Base-by-base conservation (phyloP, 2,329 filamentous ascomycete species). In the Fusarium decemcellulare region DNA sequence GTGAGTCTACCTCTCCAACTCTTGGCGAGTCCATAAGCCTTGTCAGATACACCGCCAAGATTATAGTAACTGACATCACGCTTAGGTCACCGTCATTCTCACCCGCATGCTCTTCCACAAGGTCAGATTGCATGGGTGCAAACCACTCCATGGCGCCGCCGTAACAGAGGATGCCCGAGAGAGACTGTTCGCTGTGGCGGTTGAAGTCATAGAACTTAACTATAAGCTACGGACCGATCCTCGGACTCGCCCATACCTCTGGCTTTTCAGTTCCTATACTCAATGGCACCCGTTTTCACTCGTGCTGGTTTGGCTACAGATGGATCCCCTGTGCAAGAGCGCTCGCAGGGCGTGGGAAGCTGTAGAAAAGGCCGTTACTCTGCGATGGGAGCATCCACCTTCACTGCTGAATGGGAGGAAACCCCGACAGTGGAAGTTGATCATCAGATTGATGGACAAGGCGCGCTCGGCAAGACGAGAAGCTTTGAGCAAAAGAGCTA, bases 271-370 rank as follows among this genome's bases (percentile, higher is more conserved):
- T 39, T 62, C 59, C 29, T 34, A 62, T 18, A 57, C 46, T 7
- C 59, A 57, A 47, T 62, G 59, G 59, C 59, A 62, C 27, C 46
- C 59, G 15, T 57, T 62, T 12, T 62, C 59, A 4, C 54, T 62
- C 10, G 59, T 62, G 2, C 40, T 62, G 8, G 53, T 62, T 4
- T 62, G 59, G 59, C 59, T 62, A 15, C 59, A 62, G 23, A 51
- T 40, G 53, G 47, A 53, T 30, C 59, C 52, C 23, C 23, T 56
- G 2, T 36, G 37, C 30, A 61, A 50, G 37, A 36, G 30, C 36
- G 42, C 58, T 23, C 58, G 32, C 23, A 54, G 51, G 43, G 58
- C 51, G 34, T 61, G 58, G 58, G 34, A 61, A 29, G 58, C 58
- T 11, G 58, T 61, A 2, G 58, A 61, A 16, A 61, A 55, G 32